Percentiles rank a stretch among this genome's conserved stretches.
Evolutionary conservation across 192 early-diverging fungal genomes (phyloP).

Genomic region (Thoreauomyces humboldtii): DNA sequence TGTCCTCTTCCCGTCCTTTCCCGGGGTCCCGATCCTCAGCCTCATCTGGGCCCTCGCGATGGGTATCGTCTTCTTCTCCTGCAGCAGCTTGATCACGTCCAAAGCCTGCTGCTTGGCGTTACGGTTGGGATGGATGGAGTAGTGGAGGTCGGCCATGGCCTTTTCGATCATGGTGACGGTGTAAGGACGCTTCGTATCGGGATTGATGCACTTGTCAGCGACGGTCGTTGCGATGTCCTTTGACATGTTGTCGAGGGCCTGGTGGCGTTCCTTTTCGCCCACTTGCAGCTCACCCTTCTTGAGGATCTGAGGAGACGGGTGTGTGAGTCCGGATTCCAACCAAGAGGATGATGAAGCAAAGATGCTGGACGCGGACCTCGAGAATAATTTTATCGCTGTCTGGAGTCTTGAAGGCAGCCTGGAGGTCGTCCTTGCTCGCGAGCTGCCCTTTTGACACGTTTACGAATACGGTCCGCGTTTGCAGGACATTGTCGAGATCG

Average conservation of each 20-base stretch:
- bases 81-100: constrained; percentile 90
- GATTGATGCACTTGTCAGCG: constrained; percentile 94
- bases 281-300: constrained; percentile 97
- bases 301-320: constrained; percentile 65
- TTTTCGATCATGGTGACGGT: constrained; percentile 99
- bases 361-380: constrained; percentile 33
- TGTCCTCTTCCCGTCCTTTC: constrained; percentile 86
- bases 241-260: constrained; percentile 74
- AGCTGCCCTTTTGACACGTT: constrained; percentile 98
- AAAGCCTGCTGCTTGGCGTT: constrained; percentile 91
- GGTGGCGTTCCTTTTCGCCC: constrained; percentile 90
- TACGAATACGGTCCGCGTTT: constrained; percentile 82
- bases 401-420: constrained; percentile 85
- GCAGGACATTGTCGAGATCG: constrained; percentile 94
- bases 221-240: constrained; percentile 96
- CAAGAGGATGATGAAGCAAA: not conserved
- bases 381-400: constrained; percentile 73
- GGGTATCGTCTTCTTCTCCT: constrained; percentile 84
- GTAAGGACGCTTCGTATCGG: constrained; percentile 89
- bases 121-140: constrained; percentile 82
- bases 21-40: constrained; percentile 72
- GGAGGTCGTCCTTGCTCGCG: constrained; percentile 83
- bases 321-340: not conserved
- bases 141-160: constrained; percentile 91
- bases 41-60: constrained; percentile 95